Conservation (phyloP, 441 rosid genomes). For the Macaranga tanarius region DNA sequence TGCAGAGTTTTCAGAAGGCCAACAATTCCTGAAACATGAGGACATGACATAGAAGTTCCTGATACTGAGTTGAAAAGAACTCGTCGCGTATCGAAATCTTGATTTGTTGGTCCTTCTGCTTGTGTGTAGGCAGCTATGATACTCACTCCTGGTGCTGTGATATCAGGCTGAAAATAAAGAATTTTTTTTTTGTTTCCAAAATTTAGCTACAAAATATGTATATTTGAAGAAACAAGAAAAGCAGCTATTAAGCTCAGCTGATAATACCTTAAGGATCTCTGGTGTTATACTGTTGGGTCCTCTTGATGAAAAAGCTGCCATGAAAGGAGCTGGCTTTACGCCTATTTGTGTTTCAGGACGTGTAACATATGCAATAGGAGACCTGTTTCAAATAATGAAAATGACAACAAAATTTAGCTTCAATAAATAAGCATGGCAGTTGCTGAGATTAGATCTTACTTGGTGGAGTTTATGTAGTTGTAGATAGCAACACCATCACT, state of each 20-base stretch:
- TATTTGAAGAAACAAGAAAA: constrained; percentile 5
- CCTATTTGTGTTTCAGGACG: constrained; percentile 18
- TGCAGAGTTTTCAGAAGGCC: constrained; percentile 53
- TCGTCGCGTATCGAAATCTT: constrained; percentile 37
- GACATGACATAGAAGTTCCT: constrained; percentile 74
- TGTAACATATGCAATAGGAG: constrained; percentile 25
- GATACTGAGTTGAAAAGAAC: constrained; percentile 37
- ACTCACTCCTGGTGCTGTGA: constrained; percentile 65
- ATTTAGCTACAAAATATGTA: constrained; percentile 3
- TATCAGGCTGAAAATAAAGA: constrained; percentile 43
- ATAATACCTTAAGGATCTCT: constrained; percentile 47
- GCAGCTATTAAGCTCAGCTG: no score
- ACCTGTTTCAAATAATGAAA: constrained; percentile 16
- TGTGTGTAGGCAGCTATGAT: constrained; percentile 52
- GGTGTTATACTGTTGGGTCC: constrained; percentile 57
- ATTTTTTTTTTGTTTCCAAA: no score
- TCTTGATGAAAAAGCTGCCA: constrained; percentile 60
- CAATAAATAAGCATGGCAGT: neutral
- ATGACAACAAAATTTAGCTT: neutral
- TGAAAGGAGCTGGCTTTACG: constrained; percentile 51
- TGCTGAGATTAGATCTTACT: constrained; percentile 31
- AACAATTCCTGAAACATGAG: constrained; percentile 61
- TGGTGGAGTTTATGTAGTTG: constrained; percentile 42
- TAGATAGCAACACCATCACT: constrained; percentile 33
- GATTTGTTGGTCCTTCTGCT: constrained; percentile 40